Evolutionary conservation across 2,329 filamentous ascomycete genomes (phyloP), one percentile per base, ranked within the genome.

Genomic region (Dactylellina haptotyla): DNA sequence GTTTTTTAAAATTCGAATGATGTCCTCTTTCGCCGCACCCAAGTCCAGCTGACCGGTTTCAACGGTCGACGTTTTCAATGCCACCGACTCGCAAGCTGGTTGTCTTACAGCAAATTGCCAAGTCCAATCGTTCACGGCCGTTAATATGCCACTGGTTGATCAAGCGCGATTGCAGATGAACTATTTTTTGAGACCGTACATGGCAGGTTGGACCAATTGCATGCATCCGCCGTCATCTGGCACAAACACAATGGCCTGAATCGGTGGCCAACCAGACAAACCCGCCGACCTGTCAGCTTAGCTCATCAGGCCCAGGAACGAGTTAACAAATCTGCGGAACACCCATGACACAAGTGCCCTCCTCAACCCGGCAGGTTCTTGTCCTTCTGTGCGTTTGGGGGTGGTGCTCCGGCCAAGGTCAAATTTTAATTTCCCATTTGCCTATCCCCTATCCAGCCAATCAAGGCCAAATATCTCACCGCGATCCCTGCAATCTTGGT

Each of bases 401-500:
- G 23, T 30, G 34, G 4, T 43, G 37, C 39, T 37, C 45, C 53
- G 51, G 66, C 66, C 66, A 71, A 71, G 66, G 58, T 53, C 25
- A 34, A 67, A 58, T 57, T 64, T 58, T 72, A 72, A 72, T 72
- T 72, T 72, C 67, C 67, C 67, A 65, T 9, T 28, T 58, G 50
- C 37, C 67, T 59, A 65, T 72, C 67, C 61, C 48, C 51, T 41
- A 51, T 64, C 67, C 67, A 72, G 67, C 67, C 67, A 72, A 72
- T 72, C 67, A 72, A 18, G 16, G 18, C 37, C 59, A 65, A 67
- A 72, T 72, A 72, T 64, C 51, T 65, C 58, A 51, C 67, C 67
- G 66, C 51, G 25, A 72, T 72, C 67, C 67, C 67, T 72, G 53
- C 67, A 53, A 67, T 67, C 67, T 20, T 58, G 51, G 37, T 57